Conservation (phyloP, 345 rosid genomes). For the Rubroshorea leprosula region DNA sequence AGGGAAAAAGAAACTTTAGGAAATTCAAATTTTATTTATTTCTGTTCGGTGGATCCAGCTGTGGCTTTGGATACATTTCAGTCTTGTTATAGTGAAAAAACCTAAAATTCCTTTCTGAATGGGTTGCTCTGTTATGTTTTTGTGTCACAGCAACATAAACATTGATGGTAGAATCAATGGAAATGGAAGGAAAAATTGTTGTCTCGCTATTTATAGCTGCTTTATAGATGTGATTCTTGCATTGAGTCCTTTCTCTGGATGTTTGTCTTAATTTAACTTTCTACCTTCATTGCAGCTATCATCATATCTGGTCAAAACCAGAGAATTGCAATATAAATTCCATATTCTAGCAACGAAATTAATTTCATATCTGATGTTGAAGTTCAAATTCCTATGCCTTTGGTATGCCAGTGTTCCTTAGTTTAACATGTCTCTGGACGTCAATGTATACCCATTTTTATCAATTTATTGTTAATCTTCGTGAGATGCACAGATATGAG, state of each 20-base stretch:
- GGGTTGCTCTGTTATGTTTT: neutral
- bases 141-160: neutral
- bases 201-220: too few relatives aligned
- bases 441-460: too few relatives aligned
- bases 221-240: too few relatives aligned
- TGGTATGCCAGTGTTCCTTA: conserved; percentile 19
- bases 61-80: too few relatives aligned
- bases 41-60: too few relatives aligned
- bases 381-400: conserved; percentile 34
- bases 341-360: conserved; percentile 24
- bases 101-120: too few relatives aligned
- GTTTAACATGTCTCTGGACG: neutral
- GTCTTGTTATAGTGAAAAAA: too few relatives aligned
- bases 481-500: conserved; percentile 27
- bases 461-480: too few relatives aligned
- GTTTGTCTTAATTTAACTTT: neutral
- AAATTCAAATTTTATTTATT: too few relatives aligned
- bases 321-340: neutral
- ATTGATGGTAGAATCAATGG: neutral
- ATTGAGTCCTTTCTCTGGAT: too few relatives aligned
- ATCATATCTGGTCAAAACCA: neutral
- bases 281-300: neutral
- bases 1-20: too few relatives aligned
- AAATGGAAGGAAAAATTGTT: neutral
- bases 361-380: conserved; percentile 43